Evolutionary conservation across 257 asterid species (phyloP).

Genomic region (Solanum pennellii): DNA sequence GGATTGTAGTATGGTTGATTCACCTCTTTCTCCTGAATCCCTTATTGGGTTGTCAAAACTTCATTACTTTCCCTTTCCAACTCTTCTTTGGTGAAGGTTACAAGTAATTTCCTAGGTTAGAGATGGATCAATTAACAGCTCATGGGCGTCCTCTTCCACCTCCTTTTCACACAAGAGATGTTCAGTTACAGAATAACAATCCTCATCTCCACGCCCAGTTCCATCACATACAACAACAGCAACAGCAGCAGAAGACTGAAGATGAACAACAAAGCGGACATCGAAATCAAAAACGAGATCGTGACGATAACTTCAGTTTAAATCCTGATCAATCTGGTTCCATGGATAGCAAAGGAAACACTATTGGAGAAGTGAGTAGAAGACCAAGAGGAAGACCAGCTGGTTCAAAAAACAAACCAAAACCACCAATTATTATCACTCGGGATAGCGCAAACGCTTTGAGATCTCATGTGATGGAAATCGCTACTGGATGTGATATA

Average conservation of each 20-base stretch:
- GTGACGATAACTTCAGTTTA: constrained; percentile 23
- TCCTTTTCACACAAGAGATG: constrained; percentile 62
- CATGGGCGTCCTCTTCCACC: constrained; percentile 87
- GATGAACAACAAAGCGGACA: constrained; percentile 45
- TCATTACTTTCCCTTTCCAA: constrained; percentile 3
- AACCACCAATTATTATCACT: constrained; percentile 87
- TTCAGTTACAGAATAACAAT: constrained; percentile 34
- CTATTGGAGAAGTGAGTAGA: constrained; percentile 23
- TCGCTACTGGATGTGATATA: constrained; percentile 65
- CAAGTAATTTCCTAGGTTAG: not conserved
- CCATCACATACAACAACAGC: constrained; percentile 31
- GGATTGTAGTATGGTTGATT: not conserved
- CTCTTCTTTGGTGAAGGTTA: constrained; percentile 19
- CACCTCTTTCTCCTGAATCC: constrained; percentile 9
- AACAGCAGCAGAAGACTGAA: constrained; percentile 5
- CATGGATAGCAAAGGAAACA: not conserved
- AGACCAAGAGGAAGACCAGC: constrained; percentile 82
- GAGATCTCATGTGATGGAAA: constrained; percentile 78
- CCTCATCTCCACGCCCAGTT: constrained; percentile 31
- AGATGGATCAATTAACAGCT: constrained; percentile 64
- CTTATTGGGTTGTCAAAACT: constrained; percentile 11
- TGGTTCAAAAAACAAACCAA: constrained; percentile 82
- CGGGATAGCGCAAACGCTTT: constrained; percentile 90
- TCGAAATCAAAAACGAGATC: constrained; percentile 33
- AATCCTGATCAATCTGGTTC: not conserved